Evolutionary conservation across 768 basidiomycete species (phyloP), one percentile per base, ranked within the genome.

Genomic region (Xerocomellus intermedius): DNA sequence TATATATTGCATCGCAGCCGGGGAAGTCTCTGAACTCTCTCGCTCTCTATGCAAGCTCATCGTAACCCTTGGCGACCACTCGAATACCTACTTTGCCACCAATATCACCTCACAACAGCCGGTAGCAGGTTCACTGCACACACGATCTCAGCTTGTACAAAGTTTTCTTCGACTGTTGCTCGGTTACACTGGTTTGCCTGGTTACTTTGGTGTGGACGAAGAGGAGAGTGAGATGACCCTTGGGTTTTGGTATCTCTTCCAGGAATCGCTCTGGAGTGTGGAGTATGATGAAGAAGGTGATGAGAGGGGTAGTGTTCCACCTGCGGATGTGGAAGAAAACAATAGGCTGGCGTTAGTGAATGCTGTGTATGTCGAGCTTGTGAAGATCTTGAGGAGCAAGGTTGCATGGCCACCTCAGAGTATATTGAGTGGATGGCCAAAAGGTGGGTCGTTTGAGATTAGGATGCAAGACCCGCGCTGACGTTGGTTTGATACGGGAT

Each of bases 211-310:
- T 1, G 79, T 82, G 0, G 93, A 95, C 44, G 94, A 95, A 67
- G 89, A 91, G 46, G 86, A 90, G 65, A 94, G 90, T 62, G 92
- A 95, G 70, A 80, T 87, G 77, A 89, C 89, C 3, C 79, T 96
- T 3, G 83, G 83, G 1, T 95, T 95, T 63, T 96, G 95, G 89
- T 95, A 92, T 59, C 74, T 91, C 38, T 81, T 96, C 53, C 94
- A 96, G 69, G 94, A 98, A 66, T 83, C 91, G 1, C 69, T 93
- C 24, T 93, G 90, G 90, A 79, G 74, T 35, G 78, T 78, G 13
- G 84, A 87, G 49, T 85, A 77, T 53, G 81, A 81, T 47, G 63
- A 65, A 9, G 62, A 41, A 26, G 77, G 75, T 10, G 73, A 69
- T 2, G 67, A 64, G 35, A 61, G 60, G 12, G 65, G 65, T 8